A percentile compares a stretch with the other conserved stretches of the same genome.
phyloP scores from a whole-genome alignment of 2,329 filamentous ascomycete genomes.

The Cucurbitaria berberidis region DNA sequence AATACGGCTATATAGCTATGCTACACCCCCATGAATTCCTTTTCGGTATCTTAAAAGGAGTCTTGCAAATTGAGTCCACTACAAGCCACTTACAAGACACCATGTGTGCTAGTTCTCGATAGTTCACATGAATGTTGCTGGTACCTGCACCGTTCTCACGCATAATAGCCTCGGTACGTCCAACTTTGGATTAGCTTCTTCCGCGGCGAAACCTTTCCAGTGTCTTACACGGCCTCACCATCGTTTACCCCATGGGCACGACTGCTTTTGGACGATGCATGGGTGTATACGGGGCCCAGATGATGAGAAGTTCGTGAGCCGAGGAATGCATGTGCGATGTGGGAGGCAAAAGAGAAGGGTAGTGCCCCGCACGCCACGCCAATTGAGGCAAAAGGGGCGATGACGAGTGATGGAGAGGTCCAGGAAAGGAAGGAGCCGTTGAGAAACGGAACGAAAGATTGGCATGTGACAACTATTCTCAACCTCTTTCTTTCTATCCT shows the following conservation, averaged over 20 bases:
- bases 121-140: slow-evolving; percentile 19
- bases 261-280: neutral
- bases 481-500: neutral
- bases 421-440: slow-evolving; percentile 8
- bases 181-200: slow-evolving; percentile 17
- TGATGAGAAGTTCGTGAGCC: slow-evolving; percentile 1
- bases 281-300: neutral
- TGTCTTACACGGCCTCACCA: neutral
- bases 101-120: slow-evolving; percentile 16
- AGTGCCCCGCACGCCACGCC: neutral
- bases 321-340: slow-evolving; percentile 9
- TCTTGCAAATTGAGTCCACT: slow-evolving; percentile 19
- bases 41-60: neutral
- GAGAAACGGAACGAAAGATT: neutral
- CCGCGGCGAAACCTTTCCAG: slow-evolving; percentile 20
- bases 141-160: slow-evolving; percentile 16
- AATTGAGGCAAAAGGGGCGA: neutral
- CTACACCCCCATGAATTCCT: neutral
- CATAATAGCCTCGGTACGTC: slow-evolving; percentile 27
- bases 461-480: slow-evolving; percentile 3
- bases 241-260: neutral
- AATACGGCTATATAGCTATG: slow-evolving; percentile 1
- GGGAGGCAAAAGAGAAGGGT: neutral
- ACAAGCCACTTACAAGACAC: slow-evolving; percentile 9
- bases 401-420: neutral